Percentiles rank a stretch among this genome's conserved stretches.
These are phyloP conservation scores for Phlebiopsis gigantea DNA, from an alignment of 768 basidiomycete species.

Conservation along the genomic window DNA sequence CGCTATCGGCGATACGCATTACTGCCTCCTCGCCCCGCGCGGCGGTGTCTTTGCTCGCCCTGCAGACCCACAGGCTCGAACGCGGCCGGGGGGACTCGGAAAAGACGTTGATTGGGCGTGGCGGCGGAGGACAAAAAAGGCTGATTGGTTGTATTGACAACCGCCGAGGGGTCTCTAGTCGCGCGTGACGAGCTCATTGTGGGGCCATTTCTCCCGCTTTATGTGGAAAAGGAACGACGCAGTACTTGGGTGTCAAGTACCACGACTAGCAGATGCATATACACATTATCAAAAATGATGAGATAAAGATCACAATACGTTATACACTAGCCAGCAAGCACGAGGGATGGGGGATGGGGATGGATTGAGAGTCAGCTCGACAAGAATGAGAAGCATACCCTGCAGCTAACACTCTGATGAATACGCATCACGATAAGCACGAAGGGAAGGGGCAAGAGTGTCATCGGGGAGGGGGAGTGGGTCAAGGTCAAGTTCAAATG, in stretches of 20 bases:
- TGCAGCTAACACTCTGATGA: conserved; percentile 58
- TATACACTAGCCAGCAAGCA: conserved; percentile 10
- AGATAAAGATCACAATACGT: conserved; percentile 11
- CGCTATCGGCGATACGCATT: conserved; percentile 16
- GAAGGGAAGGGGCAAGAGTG: conserved; percentile 29
- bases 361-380: neutral
- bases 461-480: conserved; percentile 65
- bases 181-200: neutral
- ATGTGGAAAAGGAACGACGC: conserved; percentile 6
- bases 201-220: neutral
- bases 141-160: neutral
- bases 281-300: neutral
- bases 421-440: conserved; percentile 34
- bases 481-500: conserved; percentile 66
- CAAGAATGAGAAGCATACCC: conserved; percentile 12
- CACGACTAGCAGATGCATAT: neutral
- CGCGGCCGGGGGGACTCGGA: conserved; percentile 4
- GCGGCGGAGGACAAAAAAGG: conserved; percentile 6
- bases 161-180: neutral
- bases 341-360: conserved; percentile 1
- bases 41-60: neutral
- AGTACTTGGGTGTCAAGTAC: conserved; percentile 5
- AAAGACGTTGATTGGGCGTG: conserved; percentile 5
- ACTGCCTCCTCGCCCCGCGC: neutral
- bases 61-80: neutral